These are phyloP conservation scores for Phaseolus coccineus DNA, from an alignment of 331 rosid species.

Conservation along the genomic window DNA sequence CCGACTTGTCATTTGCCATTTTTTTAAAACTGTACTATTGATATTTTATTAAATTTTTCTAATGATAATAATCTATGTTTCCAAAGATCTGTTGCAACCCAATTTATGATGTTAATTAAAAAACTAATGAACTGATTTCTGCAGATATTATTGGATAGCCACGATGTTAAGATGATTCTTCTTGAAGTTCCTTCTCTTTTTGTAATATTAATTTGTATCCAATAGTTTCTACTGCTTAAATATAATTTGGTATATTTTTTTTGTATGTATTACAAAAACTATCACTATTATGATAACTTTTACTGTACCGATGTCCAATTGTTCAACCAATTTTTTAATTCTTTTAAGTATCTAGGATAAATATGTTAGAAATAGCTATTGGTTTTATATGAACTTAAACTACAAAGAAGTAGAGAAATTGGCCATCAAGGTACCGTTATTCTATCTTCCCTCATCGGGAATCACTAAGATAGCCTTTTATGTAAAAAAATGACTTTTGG, in stretches of 20 bases:
- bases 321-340: neutral
- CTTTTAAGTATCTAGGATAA: too few relatives aligned
- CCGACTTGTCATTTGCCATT: constrained; percentile 1
- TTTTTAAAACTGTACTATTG: neutral
- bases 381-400: too few relatives aligned
- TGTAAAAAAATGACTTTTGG: too few relatives aligned
- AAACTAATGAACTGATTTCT: constrained; percentile 46
- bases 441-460: too few relatives aligned
- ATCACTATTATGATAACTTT: constrained; percentile 6
- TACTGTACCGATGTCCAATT: neutral
- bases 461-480: too few relatives aligned
- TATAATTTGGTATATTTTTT: neutral
- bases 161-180: constrained; percentile 97
- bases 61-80: neutral
- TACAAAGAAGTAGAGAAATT: too few relatives aligned
- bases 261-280: constrained; percentile 1
- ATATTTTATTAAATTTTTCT: constrained; percentile 1
- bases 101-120: constrained; percentile 12
- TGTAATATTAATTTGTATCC: constrained; percentile 49
- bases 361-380: too few relatives aligned
- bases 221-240: constrained; percentile 18
- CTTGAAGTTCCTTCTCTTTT: constrained; percentile 97
- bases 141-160: constrained; percentile 96
- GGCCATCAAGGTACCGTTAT: too few relatives aligned
- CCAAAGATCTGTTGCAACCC: constrained; percentile 26